phyloP scores from a whole-genome alignment of 1,284 basidiomycete species.

The Sanguinoderma infundibulare region DNA sequence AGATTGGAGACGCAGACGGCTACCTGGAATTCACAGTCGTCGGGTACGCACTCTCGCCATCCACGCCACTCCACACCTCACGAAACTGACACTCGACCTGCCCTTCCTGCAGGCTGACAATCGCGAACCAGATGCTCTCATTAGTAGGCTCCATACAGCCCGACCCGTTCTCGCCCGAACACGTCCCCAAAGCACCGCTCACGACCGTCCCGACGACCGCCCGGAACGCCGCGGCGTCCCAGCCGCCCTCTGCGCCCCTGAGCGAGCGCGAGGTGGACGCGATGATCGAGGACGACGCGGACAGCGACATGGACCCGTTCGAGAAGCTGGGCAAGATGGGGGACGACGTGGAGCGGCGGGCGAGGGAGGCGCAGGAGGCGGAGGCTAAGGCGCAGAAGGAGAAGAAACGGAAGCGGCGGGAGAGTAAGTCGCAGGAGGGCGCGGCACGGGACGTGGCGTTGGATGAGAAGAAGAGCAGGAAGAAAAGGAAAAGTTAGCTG shows the following conservation, averaged over 20 bases:
- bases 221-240: neutral
- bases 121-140: constrained; percentile 96
- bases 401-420: constrained; percentile 38
- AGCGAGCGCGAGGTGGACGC: constrained; percentile 28
- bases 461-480: constrained; percentile 38
- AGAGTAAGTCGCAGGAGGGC: constrained; percentile 33
- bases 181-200: constrained; percentile 43
- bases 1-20: constrained; percentile 75
- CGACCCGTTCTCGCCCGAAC: constrained; percentile 81
- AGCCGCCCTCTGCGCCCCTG: constrained; percentile 9
- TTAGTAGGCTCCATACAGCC: constrained; percentile 88
- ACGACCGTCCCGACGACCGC: constrained; percentile 15
- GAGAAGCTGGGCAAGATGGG: constrained; percentile 40
- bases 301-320: constrained; percentile 45
- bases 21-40: constrained; percentile 88
- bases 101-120: constrained; percentile 68
- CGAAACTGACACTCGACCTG: constrained; percentile 4
- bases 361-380: constrained; percentile 34
- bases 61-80: constrained; percentile 2
- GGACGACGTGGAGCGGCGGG: constrained; percentile 37
- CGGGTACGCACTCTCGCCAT: constrained; percentile 67
- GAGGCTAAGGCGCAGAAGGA: constrained; percentile 30
- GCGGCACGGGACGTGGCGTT: constrained; percentile 34
- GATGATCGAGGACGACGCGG: constrained; percentile 31
- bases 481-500: constrained; percentile 39